A percentile compares a stretch with the other conserved stretches of the same genome.
Conservation (phyloP, 768 basidiomycete species). For the Peribolospora baueri region DNA sequence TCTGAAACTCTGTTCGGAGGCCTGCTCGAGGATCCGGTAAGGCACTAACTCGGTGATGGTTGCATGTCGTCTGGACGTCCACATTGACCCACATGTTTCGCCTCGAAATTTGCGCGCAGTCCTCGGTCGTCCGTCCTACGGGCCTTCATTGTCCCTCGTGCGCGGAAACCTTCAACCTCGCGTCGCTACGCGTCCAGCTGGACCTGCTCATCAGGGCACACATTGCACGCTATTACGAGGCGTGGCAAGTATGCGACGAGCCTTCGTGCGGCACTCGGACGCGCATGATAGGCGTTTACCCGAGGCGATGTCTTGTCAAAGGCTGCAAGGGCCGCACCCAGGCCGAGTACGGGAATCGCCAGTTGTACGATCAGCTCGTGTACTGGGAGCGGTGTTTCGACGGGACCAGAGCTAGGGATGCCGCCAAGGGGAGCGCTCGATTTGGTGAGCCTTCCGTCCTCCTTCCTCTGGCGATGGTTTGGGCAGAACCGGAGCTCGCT, state of each 20-base stretch:
- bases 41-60: background rate
- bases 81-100: too few relatives aligned
- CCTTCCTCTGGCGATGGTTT: background rate
- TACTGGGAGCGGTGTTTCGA: constrained; percentile 65
- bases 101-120: constrained; percentile 21
- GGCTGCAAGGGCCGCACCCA: constrained; percentile 46
- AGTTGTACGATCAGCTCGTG: constrained; percentile 71
- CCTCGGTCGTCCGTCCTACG: constrained; percentile 36
- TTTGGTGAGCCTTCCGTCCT: constrained; percentile 12
- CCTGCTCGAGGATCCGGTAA: constrained; percentile 18
- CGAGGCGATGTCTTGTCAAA: constrained; percentile 45
- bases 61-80: too few relatives aligned
- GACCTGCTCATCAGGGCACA: constrained; percentile 59
- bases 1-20: constrained; percentile 21
- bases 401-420: constrained; percentile 33
- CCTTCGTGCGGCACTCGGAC: constrained; percentile 57
- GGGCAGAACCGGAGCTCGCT: constrained; percentile 5
- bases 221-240: constrained; percentile 63
- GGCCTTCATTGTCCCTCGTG: constrained; percentile 56
- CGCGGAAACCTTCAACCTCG: constrained; percentile 16
- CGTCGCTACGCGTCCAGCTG: constrained; percentile 57
- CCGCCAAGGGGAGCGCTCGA: constrained; percentile 26
- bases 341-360: constrained; percentile 66
- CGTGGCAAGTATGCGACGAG: constrained; percentile 72
- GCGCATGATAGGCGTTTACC: constrained; percentile 85